Conservation (phyloP, 352 stramenopile species). For the Phytophthora ramorum region DNA sequence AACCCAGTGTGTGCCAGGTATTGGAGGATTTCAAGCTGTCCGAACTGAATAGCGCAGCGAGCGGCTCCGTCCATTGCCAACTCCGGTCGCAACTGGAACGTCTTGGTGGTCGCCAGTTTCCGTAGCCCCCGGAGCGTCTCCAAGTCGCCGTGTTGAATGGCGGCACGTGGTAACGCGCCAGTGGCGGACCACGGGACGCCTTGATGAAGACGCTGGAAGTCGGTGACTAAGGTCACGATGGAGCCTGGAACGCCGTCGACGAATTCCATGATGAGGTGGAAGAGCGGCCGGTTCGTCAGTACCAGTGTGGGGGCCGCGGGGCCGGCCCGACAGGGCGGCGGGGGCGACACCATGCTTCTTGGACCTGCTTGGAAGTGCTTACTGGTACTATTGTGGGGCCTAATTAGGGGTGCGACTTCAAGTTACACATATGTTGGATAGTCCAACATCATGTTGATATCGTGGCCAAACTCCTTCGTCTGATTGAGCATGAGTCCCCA, state of each 20-base stretch:
- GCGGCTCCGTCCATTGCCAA: constrained; percentile 31
- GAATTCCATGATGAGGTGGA: constrained; percentile 40
- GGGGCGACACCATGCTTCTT: no score
- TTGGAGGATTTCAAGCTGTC: constrained; percentile 30
- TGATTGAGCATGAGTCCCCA: no score
- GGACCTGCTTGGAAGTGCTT: not conserved
- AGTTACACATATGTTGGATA: no score
- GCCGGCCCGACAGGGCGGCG: no score
- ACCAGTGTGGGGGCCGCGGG: constrained; percentile 18
- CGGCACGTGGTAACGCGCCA: constrained; percentile 28
- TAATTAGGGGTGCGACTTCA: no score
- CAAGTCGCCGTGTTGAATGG: constrained; percentile 38
- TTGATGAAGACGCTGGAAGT: constrained; percentile 12
- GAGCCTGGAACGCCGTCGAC: constrained; percentile 41
- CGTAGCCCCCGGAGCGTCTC: constrained; percentile 23
- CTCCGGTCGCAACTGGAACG: constrained; percentile 29
- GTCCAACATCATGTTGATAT: no score
- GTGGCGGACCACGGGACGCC: constrained; percentile 30
- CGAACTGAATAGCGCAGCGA: constrained; percentile 42
- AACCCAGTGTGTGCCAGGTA: constrained; percentile 28
- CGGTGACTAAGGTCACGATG: constrained; percentile 25
- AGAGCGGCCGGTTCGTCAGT: constrained; percentile 34
- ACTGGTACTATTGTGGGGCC: not conserved
- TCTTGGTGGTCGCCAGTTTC: constrained; percentile 27
- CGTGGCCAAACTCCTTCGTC: no score